Evolutionary conservation across 2,329 filamentous ascomycete genomes (phyloP), one percentile per base, ranked within the genome.

Genomic region (Orbilia ellipsospora): DNA sequence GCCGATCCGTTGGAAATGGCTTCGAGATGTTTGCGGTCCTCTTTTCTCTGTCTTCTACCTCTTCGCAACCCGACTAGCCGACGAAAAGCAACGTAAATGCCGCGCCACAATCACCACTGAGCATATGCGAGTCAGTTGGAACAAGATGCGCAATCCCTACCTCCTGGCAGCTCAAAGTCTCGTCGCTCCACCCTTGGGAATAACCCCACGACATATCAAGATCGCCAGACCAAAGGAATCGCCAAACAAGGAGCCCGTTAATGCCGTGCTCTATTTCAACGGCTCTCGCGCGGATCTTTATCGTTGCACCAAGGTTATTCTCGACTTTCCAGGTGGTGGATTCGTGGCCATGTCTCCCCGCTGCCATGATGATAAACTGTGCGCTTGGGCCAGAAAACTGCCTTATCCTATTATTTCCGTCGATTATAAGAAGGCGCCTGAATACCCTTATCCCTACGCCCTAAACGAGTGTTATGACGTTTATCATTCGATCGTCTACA

Each of bases 291-390:
- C 90, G 1, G 90, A 93, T 55, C 84, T 97, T 54, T 89, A 89
- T 79, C 87, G 90, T 50, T 91, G 96, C 80, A 90, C 88, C 60
- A 91, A 91, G 79, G 82, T 99, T 28, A 87, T 99, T 0, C 81
- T 99, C 42, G 95, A 99, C 82, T 89, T 98, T 2, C 95, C 95
- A 0, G 95, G 95, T 0, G 95, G 95, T 36, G 95, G 95, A 0
- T 99, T 96, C 78, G 94, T 99, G 12, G 94, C 95, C 16, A 99
- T 99, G 95, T 90, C 92, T 72, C 95, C 95, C n/a, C 86, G 95
- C 55, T 92, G 90, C 79, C 93, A 96, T 79, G 95, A 99, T 81
- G 95, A 99, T 82, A 96, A 96, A 82, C 85, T 99, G 16, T 88
- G 97, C 79, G 89, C 92, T 1, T 99, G 95, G 95, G 93, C 95